Conservation (phyloP, 257 asterid genomes). For the Perilla frutescens region DNA sequence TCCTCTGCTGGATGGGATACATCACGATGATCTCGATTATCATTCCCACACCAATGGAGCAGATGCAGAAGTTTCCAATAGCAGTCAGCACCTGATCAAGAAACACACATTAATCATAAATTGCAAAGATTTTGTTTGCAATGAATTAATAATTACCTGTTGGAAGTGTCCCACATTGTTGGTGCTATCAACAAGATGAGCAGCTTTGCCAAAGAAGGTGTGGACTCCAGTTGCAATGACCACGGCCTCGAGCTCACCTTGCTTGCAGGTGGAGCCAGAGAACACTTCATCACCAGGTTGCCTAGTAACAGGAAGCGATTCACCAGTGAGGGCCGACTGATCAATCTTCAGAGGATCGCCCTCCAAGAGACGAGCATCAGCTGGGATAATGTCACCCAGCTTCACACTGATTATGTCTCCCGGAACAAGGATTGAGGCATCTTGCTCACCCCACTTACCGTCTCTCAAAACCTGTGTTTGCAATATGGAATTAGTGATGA, state of each 20-base stretch:
- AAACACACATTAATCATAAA: neutral
- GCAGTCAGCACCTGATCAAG: conserved; percentile 71
- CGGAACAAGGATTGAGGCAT: conserved; percentile 84
- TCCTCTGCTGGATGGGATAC: conserved; percentile 76
- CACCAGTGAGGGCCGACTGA: conserved; percentile 89
- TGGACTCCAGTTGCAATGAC: conserved; percentile 96
- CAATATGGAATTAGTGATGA: neutral
- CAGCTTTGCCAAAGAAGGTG: conserved; percentile 96
- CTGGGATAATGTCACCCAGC: conserved; percentile 89
- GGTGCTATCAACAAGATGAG: conserved; percentile 96
- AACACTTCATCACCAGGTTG: conserved; percentile 75
- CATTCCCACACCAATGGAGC: conserved; percentile 86
- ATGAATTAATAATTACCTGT: conserved; percentile 43
- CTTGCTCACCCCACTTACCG: conserved; percentile 83
- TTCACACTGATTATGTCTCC: conserved; percentile 93
- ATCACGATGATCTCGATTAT: conserved; percentile 73
- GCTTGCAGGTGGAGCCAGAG: conserved; percentile 96
- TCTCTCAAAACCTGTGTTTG: conserved; percentile 72
- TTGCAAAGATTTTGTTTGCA: too few species aligned
- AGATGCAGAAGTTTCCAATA: conserved; percentile 92
- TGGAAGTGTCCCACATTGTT: conserved; percentile 95
- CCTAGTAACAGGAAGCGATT: conserved; percentile 84
- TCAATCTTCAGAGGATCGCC: conserved; percentile 94
- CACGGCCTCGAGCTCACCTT: conserved; percentile 89
- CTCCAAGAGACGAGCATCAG: conserved; percentile 90